phyloP scores from a whole-genome alignment of 106 monocot genomes.

The Agapanthus africanus region DNA sequence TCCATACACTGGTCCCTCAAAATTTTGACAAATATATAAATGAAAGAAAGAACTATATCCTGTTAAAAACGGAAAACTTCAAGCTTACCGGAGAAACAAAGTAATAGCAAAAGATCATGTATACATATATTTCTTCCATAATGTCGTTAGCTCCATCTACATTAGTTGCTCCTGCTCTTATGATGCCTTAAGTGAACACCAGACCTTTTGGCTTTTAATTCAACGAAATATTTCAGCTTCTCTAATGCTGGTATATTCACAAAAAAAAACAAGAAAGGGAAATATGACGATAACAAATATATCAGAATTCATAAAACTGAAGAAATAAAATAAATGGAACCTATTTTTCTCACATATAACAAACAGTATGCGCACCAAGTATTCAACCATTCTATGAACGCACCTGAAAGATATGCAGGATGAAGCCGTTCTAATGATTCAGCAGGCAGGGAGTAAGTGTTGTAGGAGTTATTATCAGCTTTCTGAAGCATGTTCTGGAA shows the following conservation, averaged over 20 bases:
- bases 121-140: neutral
- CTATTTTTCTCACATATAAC: neutral
- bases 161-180: neutral
- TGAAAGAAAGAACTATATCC: neutral
- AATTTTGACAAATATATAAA: neutral
- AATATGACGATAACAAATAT: neutral
- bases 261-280: neutral
- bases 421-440: conserved; percentile 44
- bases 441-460: conserved; percentile 29
- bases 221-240: conserved; percentile 7
- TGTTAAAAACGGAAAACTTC: neutral
- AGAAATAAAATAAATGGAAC: neutral
- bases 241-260: conserved; percentile 5
- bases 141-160: neutral
- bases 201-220: neutral
- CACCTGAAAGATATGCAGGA: conserved; percentile 61
- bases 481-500: conserved; percentile 71
- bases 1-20: no score
- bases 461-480: conserved; percentile 42
- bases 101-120: neutral
- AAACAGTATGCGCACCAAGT: neutral
- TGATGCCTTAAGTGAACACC: neutral
- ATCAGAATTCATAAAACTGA: neutral
- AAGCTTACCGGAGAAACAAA: neutral
- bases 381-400: no score